Base-by-base conservation (phyloP, 2,329 filamentous ascomycete species). In the Fusarium kyushuense region DNA sequence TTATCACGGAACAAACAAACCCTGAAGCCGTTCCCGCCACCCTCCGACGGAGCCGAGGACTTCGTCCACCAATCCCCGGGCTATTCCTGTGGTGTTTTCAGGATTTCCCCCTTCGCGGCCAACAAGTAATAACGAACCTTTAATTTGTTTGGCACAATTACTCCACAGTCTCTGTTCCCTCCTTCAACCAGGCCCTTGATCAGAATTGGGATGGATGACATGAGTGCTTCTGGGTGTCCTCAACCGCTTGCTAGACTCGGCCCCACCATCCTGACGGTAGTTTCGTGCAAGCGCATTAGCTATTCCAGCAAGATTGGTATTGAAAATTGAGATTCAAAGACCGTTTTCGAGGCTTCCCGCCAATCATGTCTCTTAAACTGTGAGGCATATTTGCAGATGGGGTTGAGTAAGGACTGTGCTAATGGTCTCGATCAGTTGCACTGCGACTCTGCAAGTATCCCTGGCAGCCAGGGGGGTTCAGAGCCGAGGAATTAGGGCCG, bases 1-100 rank as follows among this genome's bases (percentile, higher is more conserved):
- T 74, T 74, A 73, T 70, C 68, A 57, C 65, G 67, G 60, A 64
- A 72, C 66, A 70, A 65, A 55, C 61, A 74, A 65, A 48, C 68
- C 70, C 69, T 72, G 70, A 42, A 54, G 68, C 60, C 60, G 57
- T 72, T 74, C 72, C 72, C 72, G 72, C 72, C 72, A 74, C 72
- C 62, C 70, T 65, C 70, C 68, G 65, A 73, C 72, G 72, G 70
- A 73, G 72, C 70, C 72, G 70, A 73, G 69, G 68, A 56, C 63
- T 54, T 69, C 64, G 52, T 53, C 67, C 58, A 71, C 69, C 70
- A 69, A 74, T 62, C 69, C 68, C 67, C 38, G 38, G 52, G 56
- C 53, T 35, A 63, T 58, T 61, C 33, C 49, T 38, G 54, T 58
- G 55, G 61, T 63, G 41, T 49, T 62, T 63, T 62, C 41, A 67